Evolutionary conservation across 345 rosid genomes (phyloP), one percentile per base, ranked within the genome.

Genomic region (Nasturtium officinale): DNA sequence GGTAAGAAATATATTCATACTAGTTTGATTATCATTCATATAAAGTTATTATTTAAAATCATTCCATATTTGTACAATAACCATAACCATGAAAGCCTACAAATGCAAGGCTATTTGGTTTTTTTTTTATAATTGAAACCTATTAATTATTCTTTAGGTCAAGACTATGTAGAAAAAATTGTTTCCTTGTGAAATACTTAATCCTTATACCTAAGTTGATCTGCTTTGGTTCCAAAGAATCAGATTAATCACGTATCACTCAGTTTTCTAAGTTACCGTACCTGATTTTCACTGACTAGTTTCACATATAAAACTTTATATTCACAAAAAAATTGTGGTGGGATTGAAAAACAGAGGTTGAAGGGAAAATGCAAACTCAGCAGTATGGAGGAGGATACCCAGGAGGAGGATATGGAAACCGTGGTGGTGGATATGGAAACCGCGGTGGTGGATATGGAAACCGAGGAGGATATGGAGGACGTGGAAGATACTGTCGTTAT

Each of bases 311-410:
- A 35, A 21, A 35, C 38, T 35, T 35, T 51, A 13, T 66, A 65
- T 33, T 33, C 48, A 23, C 9, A 6, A 43, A 43, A 5, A 5
- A 1, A 0, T 42, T 15, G 6, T 43, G 18, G 18, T 43, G 18
- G 47, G 9, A 37, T 67, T 67, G 40, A 25, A 23, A 23, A 66
- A 52, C 35, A 66, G 71, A 15, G 16, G 38, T 4, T 23, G 48
- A 67, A 25, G 61, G 25, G 7, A 35, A 21, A 12, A 28, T 3
- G 52, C 62, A 54, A 28, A 67, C 72, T 26, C 29, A 67, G 9
- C 72, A 67, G 61, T 54, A 53, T 67, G 62, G 38, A n/a, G 61
- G 70, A 8, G 61, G 70, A 3, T 65, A 50, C 11, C 70, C 45
- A 1, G 69, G 69, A 15, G 48, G 71, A 5, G 48, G 65, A 10